phyloP scores from a whole-genome alignment of 2,329 filamentous ascomycete species.

The Fonsecaea nubica region DNA sequence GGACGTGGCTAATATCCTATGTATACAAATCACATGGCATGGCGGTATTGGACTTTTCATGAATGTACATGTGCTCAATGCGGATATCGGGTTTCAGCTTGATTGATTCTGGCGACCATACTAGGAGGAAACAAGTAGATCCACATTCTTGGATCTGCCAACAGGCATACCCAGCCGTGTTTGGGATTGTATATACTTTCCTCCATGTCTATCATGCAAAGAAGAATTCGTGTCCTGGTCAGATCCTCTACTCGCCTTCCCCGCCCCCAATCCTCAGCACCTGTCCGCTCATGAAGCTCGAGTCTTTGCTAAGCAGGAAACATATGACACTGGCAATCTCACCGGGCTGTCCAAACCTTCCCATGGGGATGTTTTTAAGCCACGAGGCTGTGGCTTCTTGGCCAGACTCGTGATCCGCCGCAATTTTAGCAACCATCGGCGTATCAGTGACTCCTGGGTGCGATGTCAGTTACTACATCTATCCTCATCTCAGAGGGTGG shows the following conservation, averaged over 20 bases:
- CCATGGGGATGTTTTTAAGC: conserved; percentile 10
- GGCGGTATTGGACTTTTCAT: conserved; percentile 8
- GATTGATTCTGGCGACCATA: not conserved
- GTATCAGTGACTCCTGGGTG: conserved; percentile 21
- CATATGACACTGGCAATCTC: conserved; percentile 10
- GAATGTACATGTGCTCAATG: not conserved
- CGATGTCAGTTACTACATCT: too few species aligned
- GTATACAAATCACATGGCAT: conserved; percentile 4
- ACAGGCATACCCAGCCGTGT: too few species aligned
- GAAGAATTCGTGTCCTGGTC: too few species aligned
- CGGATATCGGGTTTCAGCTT: not conserved
- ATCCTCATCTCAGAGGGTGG: too few species aligned
- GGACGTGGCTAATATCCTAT: not conserved
- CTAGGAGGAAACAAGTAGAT: too few species aligned
- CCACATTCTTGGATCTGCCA: too few species aligned
- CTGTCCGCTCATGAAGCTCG: conserved; percentile 18
- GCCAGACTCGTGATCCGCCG: not conserved
- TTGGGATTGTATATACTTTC: too few species aligned
- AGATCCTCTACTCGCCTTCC: too few species aligned
- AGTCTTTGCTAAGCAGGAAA: conserved; percentile 3
- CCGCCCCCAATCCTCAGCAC: not conserved
- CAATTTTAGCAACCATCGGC: conserved; percentile 10
- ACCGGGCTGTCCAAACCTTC: not conserved
- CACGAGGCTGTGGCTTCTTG: not conserved
- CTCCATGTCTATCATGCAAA: too few species aligned